Percentiles rank a stretch among this genome's conserved stretches.
These are phyloP conservation scores for Globomyces pollinis-pini DNA, from an alignment of 192 early-diverging fungal genomes.

Conservation along the genomic window DNA sequence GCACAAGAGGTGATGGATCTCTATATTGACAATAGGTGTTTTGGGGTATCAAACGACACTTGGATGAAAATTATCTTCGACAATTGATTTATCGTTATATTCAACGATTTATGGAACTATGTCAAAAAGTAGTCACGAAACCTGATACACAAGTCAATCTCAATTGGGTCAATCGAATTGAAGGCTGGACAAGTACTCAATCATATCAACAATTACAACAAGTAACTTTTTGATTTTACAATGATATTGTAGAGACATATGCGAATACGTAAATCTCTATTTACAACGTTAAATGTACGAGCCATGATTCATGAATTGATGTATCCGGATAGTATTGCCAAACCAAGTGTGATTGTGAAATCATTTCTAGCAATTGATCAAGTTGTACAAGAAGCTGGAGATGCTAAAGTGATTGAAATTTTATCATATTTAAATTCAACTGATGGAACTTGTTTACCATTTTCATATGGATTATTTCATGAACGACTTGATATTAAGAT, in stretches of 20 bases:
- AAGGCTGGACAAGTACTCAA: slow-evolving; percentile 76
- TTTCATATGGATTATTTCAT: slow-evolving; percentile 78
- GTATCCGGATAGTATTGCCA: slow-evolving; percentile 49
- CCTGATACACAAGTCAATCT: not conserved
- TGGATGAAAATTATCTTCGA: slow-evolving; percentile 69
- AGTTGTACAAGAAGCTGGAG: slow-evolving; percentile 54
- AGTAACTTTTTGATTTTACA: slow-evolving; percentile 34
- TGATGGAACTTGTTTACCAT: slow-evolving; percentile 70
- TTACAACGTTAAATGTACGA: slow-evolving; percentile 51
- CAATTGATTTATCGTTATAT: slow-evolving; percentile 85
- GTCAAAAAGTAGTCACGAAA: not conserved
- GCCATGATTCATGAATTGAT: slow-evolving; percentile 65
- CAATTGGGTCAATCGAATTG: slow-evolving; percentile 67
- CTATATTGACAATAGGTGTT: not conserved
- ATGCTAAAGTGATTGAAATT: slow-evolving; percentile 76
- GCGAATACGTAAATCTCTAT: not conserved
- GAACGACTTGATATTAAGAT: slow-evolving; percentile 56
- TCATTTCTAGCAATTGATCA: slow-evolving; percentile 65
- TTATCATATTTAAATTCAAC: slow-evolving; percentile 66
- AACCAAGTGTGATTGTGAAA: slow-evolving; percentile 50
- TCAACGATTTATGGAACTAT: slow-evolving; percentile 62
- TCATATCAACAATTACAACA: slow-evolving; percentile 63
- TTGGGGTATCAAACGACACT: slow-evolving; percentile 9
- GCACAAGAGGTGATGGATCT: slow-evolving; percentile 15
- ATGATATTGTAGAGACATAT: not conserved